Evolutionary conservation across 805 yeast species (phyloP), one percentile per base, ranked within the genome.

Genomic region (Pichia rugopelliculosa): DNA sequence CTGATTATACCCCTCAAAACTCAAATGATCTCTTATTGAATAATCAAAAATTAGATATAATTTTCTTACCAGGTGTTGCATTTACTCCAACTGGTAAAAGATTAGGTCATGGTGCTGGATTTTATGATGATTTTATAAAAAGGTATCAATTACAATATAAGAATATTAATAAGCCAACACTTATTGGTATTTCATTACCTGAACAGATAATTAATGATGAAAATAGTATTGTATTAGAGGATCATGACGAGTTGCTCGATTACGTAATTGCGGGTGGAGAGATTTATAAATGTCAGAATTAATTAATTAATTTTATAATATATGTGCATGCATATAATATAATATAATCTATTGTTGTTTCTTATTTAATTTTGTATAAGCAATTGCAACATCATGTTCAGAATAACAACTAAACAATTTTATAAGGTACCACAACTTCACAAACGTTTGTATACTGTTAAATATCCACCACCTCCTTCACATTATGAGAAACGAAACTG

Each of bases 81-180:
- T 90, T 87, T 62, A 75, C 86, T 1, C 53, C 24, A 6, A 49
- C 49, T 1, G 65, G 70, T 17, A 48, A 54, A 27, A 62, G 99
- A 46, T 61, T 91, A 45, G 99, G 99, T 1, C 95, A 88, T 61
- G 99, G 99, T 1, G 91, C 82, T 6, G 99, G 97, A 0, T 89
- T 78, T 62, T 91, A 93, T 62, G 99, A 91, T 61, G 87, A 83
- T 56, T 85, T 72, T 56, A 73, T 85, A 38, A 67, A 71, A 41
- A 66, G 84, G 44, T 79, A 79, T 54, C 22, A 52, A 8, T 62
- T 72, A 58, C 36, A 23, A 6, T 59, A 65, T 67, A 27, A 54
- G 36, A 39, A 55, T 48, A 49, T 45, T 17, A 53, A 30, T 3
- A 30, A 41, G 17, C 84, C 84, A 0, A 61, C 59, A 33, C 56